Evolutionary conservation across 106 monocot genomes (phyloP).

Genomic region (Phalaenopsis aphrodite): DNA sequence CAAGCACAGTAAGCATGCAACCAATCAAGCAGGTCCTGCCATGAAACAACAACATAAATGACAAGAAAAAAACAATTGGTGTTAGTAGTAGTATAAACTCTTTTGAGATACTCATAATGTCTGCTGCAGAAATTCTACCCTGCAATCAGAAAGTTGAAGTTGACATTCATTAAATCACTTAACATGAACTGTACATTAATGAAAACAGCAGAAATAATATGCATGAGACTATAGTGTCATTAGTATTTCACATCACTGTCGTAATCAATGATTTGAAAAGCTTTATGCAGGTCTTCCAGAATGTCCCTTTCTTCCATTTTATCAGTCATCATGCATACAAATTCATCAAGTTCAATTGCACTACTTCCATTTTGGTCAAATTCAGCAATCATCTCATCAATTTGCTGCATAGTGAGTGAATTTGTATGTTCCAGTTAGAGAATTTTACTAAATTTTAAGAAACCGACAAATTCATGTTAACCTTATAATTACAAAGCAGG

Average conservation of each 20-base stretch:
- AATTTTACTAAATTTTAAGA: not conserved
- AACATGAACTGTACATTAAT: not conserved
- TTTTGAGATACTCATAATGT: conserved; percentile 59
- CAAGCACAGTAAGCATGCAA: too few species aligned
- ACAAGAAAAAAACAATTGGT: too few species aligned
- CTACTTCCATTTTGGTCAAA: conserved; percentile 89
- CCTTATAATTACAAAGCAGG: not conserved
- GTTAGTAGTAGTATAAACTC: too few species aligned
- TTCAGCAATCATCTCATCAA: conserved; percentile 73
- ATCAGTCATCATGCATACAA: conserved; percentile 82
- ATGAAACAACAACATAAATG: too few species aligned
- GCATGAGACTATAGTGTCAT: too few species aligned
- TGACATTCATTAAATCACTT: not conserved
- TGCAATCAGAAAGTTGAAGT: conserved; percentile 6
- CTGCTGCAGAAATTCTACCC: conserved; percentile 75
- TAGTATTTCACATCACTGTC: conserved; percentile 57
- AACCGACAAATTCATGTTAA: not conserved
- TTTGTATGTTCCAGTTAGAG: conserved; percentile 3
- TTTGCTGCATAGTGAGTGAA: conserved; percentile 43
- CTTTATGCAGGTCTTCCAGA: conserved; percentile 65
- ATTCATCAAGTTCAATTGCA: conserved; percentile 85
- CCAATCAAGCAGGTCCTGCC: too few species aligned
- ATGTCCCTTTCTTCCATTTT: conserved; percentile 89
- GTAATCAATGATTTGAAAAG: conserved; percentile 75
- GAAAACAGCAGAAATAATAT: not conserved